Evolutionary conservation across 441 rosid species (phyloP).

Genomic region (Theobroma grandiflorum): DNA sequence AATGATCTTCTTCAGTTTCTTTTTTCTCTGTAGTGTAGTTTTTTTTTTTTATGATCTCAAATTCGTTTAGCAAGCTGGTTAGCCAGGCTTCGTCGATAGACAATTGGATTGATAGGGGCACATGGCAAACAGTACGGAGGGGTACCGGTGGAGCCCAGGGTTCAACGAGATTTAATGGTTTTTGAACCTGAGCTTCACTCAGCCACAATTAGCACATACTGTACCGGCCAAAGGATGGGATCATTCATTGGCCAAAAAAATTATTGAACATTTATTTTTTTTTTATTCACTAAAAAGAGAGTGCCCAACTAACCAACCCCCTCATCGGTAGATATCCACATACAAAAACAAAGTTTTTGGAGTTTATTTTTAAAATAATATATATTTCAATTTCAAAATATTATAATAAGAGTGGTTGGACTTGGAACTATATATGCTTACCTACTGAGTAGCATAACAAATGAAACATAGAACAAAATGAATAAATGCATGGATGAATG

Average conservation of each 20-base stretch:
- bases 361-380: neutral
- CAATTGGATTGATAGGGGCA: neutral
- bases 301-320: neutral
- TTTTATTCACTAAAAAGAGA: neutral
- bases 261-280: neutral
- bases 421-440: neutral
- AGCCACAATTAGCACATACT: neutral
- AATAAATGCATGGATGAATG: neutral
- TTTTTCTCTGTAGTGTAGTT: neutral
- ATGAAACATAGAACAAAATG: neutral
- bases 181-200: neutral
- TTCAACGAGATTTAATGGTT: too few relatives aligned
- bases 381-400: neutral
- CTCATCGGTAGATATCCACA: neutral
- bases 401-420: neutral
- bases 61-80: neutral
- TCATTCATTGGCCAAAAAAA: neutral
- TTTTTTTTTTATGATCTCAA: neutral
- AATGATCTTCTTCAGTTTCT: neutral
- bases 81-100: neutral
- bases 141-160: slow-evolving; percentile 8
- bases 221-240: neutral
- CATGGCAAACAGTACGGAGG: neutral
- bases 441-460: neutral
- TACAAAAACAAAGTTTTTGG: neutral